Conservation (phyloP, 768 basidiomycete genomes). For the Tricholoma saponaceum region DNA sequence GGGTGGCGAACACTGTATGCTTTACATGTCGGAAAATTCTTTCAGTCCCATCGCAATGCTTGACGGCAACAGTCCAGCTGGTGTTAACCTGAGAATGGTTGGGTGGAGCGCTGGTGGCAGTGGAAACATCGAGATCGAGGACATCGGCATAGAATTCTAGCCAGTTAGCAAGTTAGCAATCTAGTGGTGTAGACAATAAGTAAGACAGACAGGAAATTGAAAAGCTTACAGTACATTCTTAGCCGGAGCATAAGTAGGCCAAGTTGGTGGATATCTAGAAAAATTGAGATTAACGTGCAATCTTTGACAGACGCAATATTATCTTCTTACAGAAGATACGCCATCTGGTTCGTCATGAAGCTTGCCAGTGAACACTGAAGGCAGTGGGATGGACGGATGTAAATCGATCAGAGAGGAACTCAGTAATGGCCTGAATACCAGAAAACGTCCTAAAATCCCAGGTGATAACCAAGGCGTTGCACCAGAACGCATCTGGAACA, state of each 20-base stretch:
- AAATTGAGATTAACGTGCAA: too few relatives aligned
- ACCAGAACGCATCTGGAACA: slow-evolving; percentile 16
- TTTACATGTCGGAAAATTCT: slow-evolving; percentile 37
- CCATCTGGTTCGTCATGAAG: slow-evolving; percentile 17
- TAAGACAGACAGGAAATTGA: neutral
- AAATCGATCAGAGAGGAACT: slow-evolving; percentile 18
- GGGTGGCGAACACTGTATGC: slow-evolving; percentile 50
- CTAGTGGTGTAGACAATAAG: neutral
- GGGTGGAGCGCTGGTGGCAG: slow-evolving; percentile 29
- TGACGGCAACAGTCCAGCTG: slow-evolving; percentile 41
- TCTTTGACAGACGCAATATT: too few relatives aligned
- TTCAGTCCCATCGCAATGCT: slow-evolving; percentile 28
- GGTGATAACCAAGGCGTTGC: slow-evolving; percentile 19
- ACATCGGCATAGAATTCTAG: slow-evolving; percentile 58
- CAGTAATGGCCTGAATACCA: slow-evolving; percentile 9
- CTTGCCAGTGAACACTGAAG: too few relatives aligned
- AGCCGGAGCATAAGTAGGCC: too few relatives aligned
- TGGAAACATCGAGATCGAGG: slow-evolving; percentile 55
- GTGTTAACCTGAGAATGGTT: slow-evolving; percentile 23
- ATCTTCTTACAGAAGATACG: too few relatives aligned
- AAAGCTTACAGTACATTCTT: neutral
- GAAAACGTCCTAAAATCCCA: slow-evolving; percentile 24
- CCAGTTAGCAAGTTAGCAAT: slow-evolving; percentile 60
- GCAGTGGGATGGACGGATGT: slow-evolving; percentile 17
- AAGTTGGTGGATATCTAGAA: too few relatives aligned